A percentile compares a stretch with the other conserved stretches of the same genome.
These are phyloP conservation scores for Effrenium voratum DNA, from an alignment of 73 alveolate species.

Conservation along the genomic window DNA sequence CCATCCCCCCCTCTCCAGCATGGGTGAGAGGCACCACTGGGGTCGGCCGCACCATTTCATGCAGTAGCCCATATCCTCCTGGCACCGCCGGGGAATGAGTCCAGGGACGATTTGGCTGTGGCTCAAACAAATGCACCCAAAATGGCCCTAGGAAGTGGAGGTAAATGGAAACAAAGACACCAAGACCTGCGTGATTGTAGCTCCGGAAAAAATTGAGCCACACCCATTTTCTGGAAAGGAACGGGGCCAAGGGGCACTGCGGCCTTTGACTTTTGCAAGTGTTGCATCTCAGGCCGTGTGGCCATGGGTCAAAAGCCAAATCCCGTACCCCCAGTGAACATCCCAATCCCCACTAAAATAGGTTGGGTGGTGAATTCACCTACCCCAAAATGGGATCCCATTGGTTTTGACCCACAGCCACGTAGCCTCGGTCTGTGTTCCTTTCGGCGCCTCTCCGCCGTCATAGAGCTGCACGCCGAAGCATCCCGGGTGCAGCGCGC, in stretches of 20 bases:
- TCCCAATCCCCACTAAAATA: no score
- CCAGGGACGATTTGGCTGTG: not conserved
- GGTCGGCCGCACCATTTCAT: slow-evolving; percentile 82
- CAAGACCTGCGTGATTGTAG: not conserved
- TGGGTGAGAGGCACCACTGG: slow-evolving; percentile 86
- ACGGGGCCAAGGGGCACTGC: not conserved
- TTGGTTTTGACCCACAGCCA: no score
- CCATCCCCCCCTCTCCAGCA: no score
- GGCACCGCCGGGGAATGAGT: not conserved
- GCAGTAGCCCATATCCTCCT: slow-evolving; percentile 68
- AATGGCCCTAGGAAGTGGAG: not conserved
- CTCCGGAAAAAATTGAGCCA: not conserved
- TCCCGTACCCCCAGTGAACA: no score
- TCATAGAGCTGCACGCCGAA: slow-evolving; percentile 58
- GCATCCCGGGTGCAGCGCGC: slow-evolving; percentile 61
- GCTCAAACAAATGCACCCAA: not conserved
- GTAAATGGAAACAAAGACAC: not conserved
- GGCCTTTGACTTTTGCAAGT: not conserved
- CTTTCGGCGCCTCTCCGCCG: slow-evolving; percentile 25
- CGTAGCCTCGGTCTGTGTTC: no score
- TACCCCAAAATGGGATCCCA: no score
- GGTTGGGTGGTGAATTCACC: no score
- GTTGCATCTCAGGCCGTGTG: no score
- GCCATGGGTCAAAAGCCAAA: no score
- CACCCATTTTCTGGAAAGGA: not conserved